phyloP scores from a whole-genome alignment of 2,329 filamentous ascomycete species.

The Thielaviopsis populi region DNA sequence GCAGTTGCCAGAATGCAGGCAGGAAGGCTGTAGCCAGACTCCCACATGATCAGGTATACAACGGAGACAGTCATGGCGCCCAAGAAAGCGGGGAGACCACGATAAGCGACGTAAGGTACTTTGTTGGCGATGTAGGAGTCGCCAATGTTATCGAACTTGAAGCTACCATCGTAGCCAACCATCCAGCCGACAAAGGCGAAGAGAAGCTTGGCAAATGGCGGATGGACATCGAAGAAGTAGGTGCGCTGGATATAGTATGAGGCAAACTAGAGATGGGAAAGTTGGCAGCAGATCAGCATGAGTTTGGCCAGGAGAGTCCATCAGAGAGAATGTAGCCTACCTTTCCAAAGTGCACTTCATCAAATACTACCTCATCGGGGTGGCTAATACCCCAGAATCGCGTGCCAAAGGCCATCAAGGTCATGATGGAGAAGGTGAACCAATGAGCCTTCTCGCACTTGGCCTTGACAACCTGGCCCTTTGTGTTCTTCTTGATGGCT shows the following conservation, averaged over 20 bases:
- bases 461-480: constrained; percentile 22
- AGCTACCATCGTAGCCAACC: constrained; percentile 90
- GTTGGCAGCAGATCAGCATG: constrained; percentile 11
- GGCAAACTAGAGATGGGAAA: constrained; percentile 39
- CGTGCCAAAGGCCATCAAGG: constrained; percentile 71
- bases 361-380: constrained; percentile 93
- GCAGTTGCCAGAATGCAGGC: constrained; percentile 77
- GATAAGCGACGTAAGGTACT: constrained; percentile 92
- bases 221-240: constrained; percentile 99
- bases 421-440: constrained; percentile 62
- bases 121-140: constrained; percentile 96
- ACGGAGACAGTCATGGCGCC: constrained; percentile 89
- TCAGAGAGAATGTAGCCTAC: constrained; percentile 33
- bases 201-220: constrained; percentile 92
- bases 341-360: constrained; percentile 99
- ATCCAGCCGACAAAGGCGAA: constrained; percentile 97
- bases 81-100: constrained; percentile 79
- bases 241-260: constrained; percentile 84
- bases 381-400: constrained; percentile 94
- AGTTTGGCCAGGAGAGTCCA: background rate
- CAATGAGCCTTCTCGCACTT: constrained; percentile 69
- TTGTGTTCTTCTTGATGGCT: constrained; percentile 27
- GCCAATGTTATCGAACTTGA: constrained; percentile 98
- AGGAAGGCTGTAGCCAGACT: constrained; percentile 91
- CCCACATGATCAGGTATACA: constrained; percentile 97